These are phyloP conservation scores for Trichoderma sp. DNA, from an alignment of 2,329 filamentous ascomycete genomes.

Conservation along the genomic window DNA sequence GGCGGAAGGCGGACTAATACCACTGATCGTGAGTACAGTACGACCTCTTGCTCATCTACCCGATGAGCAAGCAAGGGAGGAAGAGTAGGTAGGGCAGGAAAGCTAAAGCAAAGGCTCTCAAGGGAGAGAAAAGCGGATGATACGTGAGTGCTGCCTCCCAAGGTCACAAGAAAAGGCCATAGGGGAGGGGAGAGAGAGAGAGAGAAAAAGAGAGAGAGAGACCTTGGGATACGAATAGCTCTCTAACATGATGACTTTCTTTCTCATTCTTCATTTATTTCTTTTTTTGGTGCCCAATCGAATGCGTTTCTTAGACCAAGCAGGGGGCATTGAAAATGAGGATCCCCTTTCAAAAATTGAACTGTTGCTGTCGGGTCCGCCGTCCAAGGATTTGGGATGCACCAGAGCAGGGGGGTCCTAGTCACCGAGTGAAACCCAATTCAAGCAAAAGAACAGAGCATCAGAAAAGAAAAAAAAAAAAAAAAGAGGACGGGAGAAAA, in stretches of 20 bases:
- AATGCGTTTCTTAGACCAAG: not conserved
- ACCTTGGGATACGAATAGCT: not conserved
- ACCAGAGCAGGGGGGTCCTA: not conserved
- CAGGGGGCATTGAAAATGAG: not conserved
- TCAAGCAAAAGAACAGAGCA: not conserved
- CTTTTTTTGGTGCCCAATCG: not conserved
- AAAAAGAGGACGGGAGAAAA: not conserved
- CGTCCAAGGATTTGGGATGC: slow-evolving; percentile 11
- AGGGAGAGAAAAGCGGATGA: not conserved
- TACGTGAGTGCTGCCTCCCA: not conserved
- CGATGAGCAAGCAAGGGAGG: not conserved
- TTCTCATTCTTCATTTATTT: not conserved
- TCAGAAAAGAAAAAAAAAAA: too few species aligned
- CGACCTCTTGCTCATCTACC: not conserved
- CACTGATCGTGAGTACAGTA: not conserved
- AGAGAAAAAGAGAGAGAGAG: not conserved
- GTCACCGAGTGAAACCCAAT: not conserved
- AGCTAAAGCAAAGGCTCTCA: not conserved
- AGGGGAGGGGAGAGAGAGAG: not conserved
- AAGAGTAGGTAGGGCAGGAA: not conserved
- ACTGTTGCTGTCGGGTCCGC: slow-evolving; percentile 12
- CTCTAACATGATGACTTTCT: not conserved
- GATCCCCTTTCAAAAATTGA: slow-evolving; percentile 5
- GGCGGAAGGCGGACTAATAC: not conserved
- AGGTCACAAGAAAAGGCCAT: not conserved